Evolutionary conservation across 106 monocot species (phyloP).

Genomic region (Cymbidium sinense): DNA sequence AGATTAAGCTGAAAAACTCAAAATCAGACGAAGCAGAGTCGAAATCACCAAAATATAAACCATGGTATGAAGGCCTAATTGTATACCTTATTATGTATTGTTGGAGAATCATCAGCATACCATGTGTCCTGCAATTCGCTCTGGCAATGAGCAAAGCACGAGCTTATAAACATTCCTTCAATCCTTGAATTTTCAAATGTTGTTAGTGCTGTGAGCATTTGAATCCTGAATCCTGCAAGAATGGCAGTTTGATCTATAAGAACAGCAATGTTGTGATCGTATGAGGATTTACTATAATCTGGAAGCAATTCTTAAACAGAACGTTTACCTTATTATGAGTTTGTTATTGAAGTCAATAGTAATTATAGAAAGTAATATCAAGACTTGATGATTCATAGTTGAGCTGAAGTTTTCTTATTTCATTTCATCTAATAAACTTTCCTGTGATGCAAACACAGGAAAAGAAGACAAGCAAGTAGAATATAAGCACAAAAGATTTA

Average conservation of each 20-base stretch:
- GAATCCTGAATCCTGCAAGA: constrained; percentile 47
- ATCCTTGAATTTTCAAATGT: constrained; percentile 11
- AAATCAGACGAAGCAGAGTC: too few species aligned
- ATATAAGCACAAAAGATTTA: neutral
- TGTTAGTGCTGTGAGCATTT: constrained; percentile 51
- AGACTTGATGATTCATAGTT: neutral
- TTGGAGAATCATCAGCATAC: constrained; percentile 59
- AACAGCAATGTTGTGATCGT: neutral
- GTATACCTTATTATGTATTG: constrained; percentile 57
- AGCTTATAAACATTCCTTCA: constrained; percentile 75
- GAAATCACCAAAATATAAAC: too few species aligned
- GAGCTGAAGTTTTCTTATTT: neutral
- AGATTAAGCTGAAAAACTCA: too few species aligned
- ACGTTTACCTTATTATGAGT: too few species aligned
- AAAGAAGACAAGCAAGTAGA: neutral
- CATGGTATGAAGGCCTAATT: too few species aligned
- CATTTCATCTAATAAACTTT: neutral
- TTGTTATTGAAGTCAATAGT: too few species aligned
- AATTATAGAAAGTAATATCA: too few species aligned
- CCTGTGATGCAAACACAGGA: constrained; percentile 18
- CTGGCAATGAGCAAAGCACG: constrained; percentile 91
- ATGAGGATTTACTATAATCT: neutral
- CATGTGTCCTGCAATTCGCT: constrained; percentile 80
- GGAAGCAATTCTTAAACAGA: neutral
- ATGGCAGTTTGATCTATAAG: neutral